Evolutionary conservation across 345 rosid genomes (phyloP).

Genomic region (Raphanus raphanistrum): DNA sequence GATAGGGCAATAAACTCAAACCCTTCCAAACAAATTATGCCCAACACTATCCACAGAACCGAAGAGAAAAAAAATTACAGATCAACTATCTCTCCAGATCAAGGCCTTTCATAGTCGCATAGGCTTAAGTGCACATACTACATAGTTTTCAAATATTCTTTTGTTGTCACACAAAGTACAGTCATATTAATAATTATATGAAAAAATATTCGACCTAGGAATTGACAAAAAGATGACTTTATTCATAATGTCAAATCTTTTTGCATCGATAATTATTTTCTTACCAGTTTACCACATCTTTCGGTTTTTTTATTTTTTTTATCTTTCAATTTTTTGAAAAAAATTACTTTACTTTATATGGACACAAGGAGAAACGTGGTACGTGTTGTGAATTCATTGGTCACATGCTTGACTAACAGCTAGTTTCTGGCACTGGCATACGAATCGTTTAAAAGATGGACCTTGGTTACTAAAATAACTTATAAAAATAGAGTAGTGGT

Average conservation of each 20-base stretch:
- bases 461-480: too few relatives aligned
- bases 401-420: not conserved
- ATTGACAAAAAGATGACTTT: too few relatives aligned
- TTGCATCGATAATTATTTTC: not conserved
- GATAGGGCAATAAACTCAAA: not conserved
- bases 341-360: not conserved
- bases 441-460: not conserved
- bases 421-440: not conserved
- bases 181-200: too few relatives aligned
- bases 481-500: too few relatives aligned
- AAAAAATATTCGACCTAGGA: too few relatives aligned
- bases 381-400: not conserved
- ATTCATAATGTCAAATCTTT: too few relatives aligned
- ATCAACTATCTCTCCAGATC: too few relatives aligned
- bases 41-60: not conserved
- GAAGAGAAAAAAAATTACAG: not conserved
- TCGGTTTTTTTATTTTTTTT: too few relatives aligned
- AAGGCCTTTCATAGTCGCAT: too few relatives aligned
- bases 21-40: not conserved
- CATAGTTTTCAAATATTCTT: too few relatives aligned
- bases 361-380: not conserved
- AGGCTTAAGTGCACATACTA: too few relatives aligned
- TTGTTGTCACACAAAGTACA: too few relatives aligned
- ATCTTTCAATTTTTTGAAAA: not conserved
- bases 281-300: not conserved